phyloP scores from a whole-genome alignment of 1,284 basidiomycete genomes.

The Cutaneotrichosporon cyanovorans region DNA sequence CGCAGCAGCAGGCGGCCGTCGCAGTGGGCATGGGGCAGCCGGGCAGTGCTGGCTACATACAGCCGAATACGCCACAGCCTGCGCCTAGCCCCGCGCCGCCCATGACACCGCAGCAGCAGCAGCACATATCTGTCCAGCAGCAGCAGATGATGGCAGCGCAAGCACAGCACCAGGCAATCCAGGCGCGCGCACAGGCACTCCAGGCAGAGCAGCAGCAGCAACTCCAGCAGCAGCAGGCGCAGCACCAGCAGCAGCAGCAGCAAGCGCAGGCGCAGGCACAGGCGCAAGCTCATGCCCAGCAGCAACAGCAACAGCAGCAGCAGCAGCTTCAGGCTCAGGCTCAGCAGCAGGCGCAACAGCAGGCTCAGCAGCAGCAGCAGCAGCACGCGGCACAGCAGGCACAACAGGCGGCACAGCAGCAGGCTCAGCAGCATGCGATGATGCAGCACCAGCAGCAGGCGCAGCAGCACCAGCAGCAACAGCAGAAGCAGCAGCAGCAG shows the following conservation, averaged over 20 bases:
- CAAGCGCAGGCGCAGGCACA: conserved; percentile 14
- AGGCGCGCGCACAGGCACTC: conserved; percentile 9
- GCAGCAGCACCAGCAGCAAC: conserved; percentile 18
- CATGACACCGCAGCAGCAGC: conserved; percentile 23
- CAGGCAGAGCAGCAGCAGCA: conserved; percentile 12
- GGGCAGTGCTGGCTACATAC: conserved; percentile 10
- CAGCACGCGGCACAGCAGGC: conserved; percentile 5
- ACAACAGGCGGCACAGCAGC: conserved; percentile 2
- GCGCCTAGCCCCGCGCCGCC: conserved; percentile 16
- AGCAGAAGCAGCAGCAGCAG: conserved; percentile 9
- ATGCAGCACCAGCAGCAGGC: conserved; percentile 18
- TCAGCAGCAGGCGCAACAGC: conserved; percentile 11
- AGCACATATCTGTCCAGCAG: conserved; percentile 18
- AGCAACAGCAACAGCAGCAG: conserved; percentile 7
- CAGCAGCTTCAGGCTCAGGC: no score
- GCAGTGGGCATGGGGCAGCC: conserved; percentile 7
- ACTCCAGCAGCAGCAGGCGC: conserved; percentile 17
- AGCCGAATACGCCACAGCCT: conserved; percentile 16
- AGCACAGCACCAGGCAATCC: conserved; percentile 15
- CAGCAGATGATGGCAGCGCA: conserved; percentile 15
- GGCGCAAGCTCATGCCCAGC: conserved; percentile 11
- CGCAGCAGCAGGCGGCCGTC: conserved; percentile 20
- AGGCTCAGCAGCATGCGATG: conserved; percentile 6
- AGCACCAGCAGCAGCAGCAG: conserved; percentile 11
- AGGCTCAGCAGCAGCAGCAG: conserved; percentile 15